These are phyloP conservation scores for Brasenia schreberi DNA, from an alignment of 164 flowering plant genomes.

Conservation along the genomic window DNA sequence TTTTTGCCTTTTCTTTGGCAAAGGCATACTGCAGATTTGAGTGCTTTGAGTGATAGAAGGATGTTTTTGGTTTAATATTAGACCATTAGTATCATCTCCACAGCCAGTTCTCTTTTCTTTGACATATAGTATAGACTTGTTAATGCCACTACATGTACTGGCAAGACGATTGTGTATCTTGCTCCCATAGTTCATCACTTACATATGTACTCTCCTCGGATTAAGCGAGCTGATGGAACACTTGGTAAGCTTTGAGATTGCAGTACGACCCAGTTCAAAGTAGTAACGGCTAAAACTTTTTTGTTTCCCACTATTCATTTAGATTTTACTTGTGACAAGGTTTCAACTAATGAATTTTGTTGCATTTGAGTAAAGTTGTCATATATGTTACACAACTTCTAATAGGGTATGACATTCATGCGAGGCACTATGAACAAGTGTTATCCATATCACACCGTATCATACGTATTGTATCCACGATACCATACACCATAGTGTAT, in stretches of 20 bases:
- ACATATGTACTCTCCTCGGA: constrained; percentile 32
- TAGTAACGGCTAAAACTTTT: not conserved
- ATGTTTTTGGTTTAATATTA: too few relatives aligned
- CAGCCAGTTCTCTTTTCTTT: constrained; percentile 4
- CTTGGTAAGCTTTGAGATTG: constrained; percentile 37
- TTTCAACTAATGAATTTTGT: not conserved
- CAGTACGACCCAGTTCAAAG: not conserved
- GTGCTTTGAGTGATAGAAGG: not conserved
- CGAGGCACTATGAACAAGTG: not conserved
- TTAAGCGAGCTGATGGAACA: constrained; percentile 66
- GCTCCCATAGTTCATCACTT: constrained; percentile 81
- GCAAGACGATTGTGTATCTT: constrained; percentile 78
- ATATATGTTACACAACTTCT: not conserved
- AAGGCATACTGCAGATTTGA: too few relatives aligned
- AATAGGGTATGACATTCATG: too few relatives aligned
- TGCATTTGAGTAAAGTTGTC: not conserved
- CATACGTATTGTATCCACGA: not conserved
- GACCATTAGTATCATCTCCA: not conserved
- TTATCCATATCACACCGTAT: not conserved
- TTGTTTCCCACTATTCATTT: too few relatives aligned
- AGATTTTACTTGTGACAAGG: too few relatives aligned
- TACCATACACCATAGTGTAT: too few relatives aligned
- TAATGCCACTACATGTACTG: constrained; percentile 90
- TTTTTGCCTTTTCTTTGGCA: too few relatives aligned
- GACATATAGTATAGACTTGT: constrained; percentile 43